Conservation (phyloP, 2,329 filamentous ascomycete genomes). For the Fusarium guadeloupense region DNA sequence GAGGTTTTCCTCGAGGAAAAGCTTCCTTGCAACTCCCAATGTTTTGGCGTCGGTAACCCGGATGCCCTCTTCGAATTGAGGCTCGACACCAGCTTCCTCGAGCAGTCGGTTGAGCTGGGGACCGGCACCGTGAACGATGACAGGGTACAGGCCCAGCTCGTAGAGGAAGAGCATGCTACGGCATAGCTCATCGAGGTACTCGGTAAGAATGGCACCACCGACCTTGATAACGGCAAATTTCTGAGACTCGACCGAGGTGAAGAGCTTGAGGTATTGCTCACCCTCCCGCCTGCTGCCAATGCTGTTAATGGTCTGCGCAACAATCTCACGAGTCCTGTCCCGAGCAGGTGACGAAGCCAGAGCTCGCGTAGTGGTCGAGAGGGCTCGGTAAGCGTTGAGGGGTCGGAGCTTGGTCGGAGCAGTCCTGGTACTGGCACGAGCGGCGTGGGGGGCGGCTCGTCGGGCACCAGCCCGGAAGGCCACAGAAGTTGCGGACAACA, state of each 20-base stretch:
- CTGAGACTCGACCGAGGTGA: slow-evolving; percentile 94
- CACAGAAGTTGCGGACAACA: slow-evolving; percentile 56
- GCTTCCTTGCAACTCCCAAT: slow-evolving; percentile 85
- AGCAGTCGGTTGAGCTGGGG: slow-evolving; percentile 94
- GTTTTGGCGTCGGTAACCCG: slow-evolving; percentile 96
- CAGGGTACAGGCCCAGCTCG: slow-evolving; percentile 92
- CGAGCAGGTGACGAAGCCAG: slow-evolving; percentile 32
- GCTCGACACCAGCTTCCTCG: slow-evolving; percentile 90
- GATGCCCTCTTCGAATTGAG: slow-evolving; percentile 96
- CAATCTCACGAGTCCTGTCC: slow-evolving; percentile 50
- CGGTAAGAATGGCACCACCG: slow-evolving; percentile 92
- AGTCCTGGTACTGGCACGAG: slow-evolving; percentile 31
- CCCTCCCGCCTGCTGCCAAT: slow-evolving; percentile 96
- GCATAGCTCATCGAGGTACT: slow-evolving; percentile 91
- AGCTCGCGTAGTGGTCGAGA: slow-evolving; percentile 37
- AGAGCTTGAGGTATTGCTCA: slow-evolving; percentile 96
- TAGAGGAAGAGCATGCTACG: slow-evolving; percentile 90
- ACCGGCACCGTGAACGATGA: slow-evolving; percentile 94
- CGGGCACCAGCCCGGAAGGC: slow-evolving; percentile 56
- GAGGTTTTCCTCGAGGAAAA: slow-evolving; percentile 92
- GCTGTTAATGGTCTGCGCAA: slow-evolving; percentile 78
- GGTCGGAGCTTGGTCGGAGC: slow-evolving; percentile 40
- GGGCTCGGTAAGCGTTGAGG: slow-evolving; percentile 40
- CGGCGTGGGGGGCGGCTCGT: slow-evolving; percentile 49
- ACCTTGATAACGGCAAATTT: slow-evolving; percentile 99